Evolutionary conservation across 2,329 filamentous ascomycete genomes (phyloP).

Genomic region (Apiospora kogelbergensis): DNA sequence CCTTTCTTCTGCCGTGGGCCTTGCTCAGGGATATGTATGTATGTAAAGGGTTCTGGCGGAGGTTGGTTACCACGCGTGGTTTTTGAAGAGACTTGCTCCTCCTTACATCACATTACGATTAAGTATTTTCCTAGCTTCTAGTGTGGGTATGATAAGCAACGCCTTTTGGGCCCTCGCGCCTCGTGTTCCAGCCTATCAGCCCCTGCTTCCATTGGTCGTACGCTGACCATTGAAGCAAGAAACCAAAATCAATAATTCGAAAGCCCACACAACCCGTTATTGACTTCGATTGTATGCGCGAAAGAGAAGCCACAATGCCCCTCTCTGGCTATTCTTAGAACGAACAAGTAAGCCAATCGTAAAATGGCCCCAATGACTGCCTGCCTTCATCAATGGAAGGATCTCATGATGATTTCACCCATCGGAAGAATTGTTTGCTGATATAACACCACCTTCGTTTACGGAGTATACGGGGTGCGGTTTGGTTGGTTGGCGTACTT

Average conservation of each 20-base stretch:
- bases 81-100: not conserved
- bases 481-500: not conserved
- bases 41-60: too few relatives aligned
- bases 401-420: not conserved
- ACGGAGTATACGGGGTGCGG: not conserved
- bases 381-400: not conserved
- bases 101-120: not conserved
- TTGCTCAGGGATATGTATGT: too few relatives aligned
- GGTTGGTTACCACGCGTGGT: not conserved
- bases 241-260: not conserved
- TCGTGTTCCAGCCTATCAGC: not conserved
- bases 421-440: not conserved
- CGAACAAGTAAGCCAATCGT: not conserved
- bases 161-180: not conserved
- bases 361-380: not conserved
- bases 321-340: not conserved
- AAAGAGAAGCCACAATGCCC: not conserved
- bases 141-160: not conserved
- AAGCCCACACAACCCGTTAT: conserved; percentile 7
- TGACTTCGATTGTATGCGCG: not conserved
- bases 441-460: not conserved
- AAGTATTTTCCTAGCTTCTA: not conserved
- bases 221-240: not conserved
- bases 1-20: not conserved
- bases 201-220: not conserved